These are phyloP conservation scores for Magnolia officinalis DNA, from an alignment of 164 flowering plant species.

Conservation along the genomic window DNA sequence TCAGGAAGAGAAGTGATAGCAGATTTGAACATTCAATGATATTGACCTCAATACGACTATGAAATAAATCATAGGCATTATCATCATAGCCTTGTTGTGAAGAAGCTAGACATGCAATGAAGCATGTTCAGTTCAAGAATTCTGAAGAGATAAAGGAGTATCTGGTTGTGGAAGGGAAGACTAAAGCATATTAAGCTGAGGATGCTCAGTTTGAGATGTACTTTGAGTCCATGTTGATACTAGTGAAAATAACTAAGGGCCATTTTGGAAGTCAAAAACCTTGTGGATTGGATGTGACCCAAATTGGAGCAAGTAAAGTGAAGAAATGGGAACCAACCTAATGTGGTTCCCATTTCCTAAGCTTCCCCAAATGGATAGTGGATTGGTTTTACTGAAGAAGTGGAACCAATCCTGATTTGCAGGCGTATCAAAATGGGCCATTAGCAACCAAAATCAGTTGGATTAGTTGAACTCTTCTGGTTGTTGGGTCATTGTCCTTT, in stretches of 20 bases:
- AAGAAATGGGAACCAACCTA: not conserved
- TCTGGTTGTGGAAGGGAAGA: too few species aligned
- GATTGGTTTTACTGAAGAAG: not conserved
- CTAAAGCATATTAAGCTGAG: too few species aligned
- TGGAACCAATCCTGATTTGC: not conserved
- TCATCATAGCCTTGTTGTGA: too few species aligned
- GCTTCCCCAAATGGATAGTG: not conserved
- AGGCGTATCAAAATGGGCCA: not conserved
- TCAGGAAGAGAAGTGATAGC: too few species aligned
- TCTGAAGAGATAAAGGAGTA: too few species aligned
- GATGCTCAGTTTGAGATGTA: too few species aligned
- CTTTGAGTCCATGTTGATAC: too few species aligned
- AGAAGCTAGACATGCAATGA: too few species aligned
- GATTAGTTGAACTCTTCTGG: not conserved
- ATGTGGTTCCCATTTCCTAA: not conserved
- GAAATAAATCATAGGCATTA: too few species aligned
- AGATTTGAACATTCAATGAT: too few species aligned
- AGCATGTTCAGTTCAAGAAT: too few species aligned
- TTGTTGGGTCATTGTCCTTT: not conserved
- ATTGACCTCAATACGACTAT: too few species aligned
- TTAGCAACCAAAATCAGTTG: not conserved
- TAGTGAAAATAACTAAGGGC: not conserved
- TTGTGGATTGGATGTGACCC: not conserved
- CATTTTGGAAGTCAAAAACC: not conserved
- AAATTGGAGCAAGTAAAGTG: not conserved